phyloP scores from a whole-genome alignment of 2,329 filamentous ascomycete species.

The Cercospora sp. region DNA sequence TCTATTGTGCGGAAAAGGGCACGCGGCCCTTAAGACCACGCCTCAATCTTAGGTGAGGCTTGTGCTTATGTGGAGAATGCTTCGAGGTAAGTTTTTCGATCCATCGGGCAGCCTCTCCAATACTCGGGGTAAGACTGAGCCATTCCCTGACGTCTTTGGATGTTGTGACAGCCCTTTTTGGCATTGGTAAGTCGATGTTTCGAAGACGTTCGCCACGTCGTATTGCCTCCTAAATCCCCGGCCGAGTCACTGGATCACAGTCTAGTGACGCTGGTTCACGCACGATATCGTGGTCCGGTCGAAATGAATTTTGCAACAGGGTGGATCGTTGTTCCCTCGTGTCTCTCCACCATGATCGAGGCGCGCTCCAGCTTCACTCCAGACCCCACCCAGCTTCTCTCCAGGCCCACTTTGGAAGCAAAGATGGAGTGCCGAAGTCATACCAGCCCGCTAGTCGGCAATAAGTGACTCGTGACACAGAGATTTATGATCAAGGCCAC shows the following conservation, averaged over 20 bases:
- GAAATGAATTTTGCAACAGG: not conserved
- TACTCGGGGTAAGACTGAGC: not conserved
- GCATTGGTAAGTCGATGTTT: too few species aligned
- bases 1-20: slow-evolving; percentile 9
- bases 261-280: not conserved
- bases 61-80: slow-evolving; percentile 5
- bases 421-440: not conserved
- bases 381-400: slow-evolving; percentile 4
- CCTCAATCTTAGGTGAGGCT: slow-evolving; percentile 5
- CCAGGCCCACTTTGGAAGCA: not conserved
- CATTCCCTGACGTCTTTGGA: not conserved
- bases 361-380: slow-evolving; percentile 16
- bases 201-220: not conserved
- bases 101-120: slow-evolving; percentile 1
- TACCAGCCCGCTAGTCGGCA: not conserved
- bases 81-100: not conserved
- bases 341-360: slow-evolving; percentile 9
- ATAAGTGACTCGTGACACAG: not conserved
- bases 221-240: not conserved
- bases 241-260: not conserved
- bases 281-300: not conserved
- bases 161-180: not conserved
- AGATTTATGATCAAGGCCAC: not conserved
- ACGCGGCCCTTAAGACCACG: slow-evolving; percentile 7
- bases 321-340: slow-evolving; percentile 14